Evolutionary conservation across 1,139 yeast genomes (phyloP).

Genomic region (Lodderomyces pseudojiufengensis): DNA sequence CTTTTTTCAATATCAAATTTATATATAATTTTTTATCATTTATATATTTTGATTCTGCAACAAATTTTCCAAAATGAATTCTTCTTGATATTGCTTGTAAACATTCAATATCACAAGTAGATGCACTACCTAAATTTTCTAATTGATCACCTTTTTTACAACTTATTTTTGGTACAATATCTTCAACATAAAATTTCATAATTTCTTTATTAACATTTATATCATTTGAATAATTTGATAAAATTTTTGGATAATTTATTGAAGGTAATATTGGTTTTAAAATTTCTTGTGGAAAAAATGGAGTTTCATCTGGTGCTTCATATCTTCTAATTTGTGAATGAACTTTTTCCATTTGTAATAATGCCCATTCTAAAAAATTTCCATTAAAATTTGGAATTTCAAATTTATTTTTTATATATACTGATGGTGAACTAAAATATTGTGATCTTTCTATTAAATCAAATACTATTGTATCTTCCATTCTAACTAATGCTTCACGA

Average conservation of each 20-base stretch:
- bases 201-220: conserved; percentile 74
- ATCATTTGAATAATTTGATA: conserved; percentile 71
- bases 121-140: conserved; percentile 86
- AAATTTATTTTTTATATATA: conserved; percentile 60
- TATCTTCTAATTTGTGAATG: conserved; percentile 87
- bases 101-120: conserved; percentile 79
- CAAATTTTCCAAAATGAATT: conserved; percentile 95
- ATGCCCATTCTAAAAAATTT: conserved; percentile 82
- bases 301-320: conserved; percentile 94
- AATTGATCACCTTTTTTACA: conserved; percentile 69
- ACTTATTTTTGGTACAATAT: conserved; percentile 71
- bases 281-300: conserved; percentile 75
- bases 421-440: conserved; percentile 71
- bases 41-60: conserved; percentile 89
- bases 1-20: conserved; percentile 59
- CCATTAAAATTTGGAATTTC: conserved; percentile 69
- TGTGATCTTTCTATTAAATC: conserved; percentile 91
- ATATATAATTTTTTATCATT: conserved; percentile 63
- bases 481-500: conserved; percentile 77
- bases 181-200: conserved; percentile 59
- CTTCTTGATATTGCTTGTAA: conserved; percentile 89
- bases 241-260: conserved; percentile 70
- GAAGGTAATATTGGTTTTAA: conserved; percentile 72
- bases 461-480: conserved; percentile 96
- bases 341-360: conserved; percentile 68